Conservation (phyloP, 139 green algal species). For the Picochlorum sp. region DNA sequence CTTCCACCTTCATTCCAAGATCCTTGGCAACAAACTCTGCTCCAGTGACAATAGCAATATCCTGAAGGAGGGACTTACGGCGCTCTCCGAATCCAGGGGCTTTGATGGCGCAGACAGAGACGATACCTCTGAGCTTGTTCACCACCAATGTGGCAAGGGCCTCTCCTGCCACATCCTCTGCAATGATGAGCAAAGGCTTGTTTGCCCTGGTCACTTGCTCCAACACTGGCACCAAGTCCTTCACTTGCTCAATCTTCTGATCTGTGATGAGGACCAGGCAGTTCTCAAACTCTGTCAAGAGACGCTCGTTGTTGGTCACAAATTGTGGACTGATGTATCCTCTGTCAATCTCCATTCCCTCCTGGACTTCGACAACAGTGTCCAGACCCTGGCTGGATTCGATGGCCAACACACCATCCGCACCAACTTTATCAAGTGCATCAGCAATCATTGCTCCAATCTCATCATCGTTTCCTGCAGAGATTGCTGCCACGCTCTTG, state of each 20-base stretch:
- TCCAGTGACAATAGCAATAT: slow-evolving; percentile 78
- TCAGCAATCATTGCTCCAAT: slow-evolving; percentile 80
- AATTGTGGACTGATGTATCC: slow-evolving; percentile 97
- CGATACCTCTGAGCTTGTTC: slow-evolving; percentile 96
- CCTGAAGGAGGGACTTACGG: slow-evolving; percentile 76
- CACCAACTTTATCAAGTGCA: slow-evolving; percentile 75
- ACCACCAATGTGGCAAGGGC: slow-evolving; percentile 96
- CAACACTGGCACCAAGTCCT: slow-evolving; percentile 70
- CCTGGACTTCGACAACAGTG: slow-evolving; percentile 83
- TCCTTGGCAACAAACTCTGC: slow-evolving; percentile 95
- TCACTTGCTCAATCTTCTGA: slow-evolving; percentile 77
- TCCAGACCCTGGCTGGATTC: slow-evolving; percentile 73
- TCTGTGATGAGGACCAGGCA: slow-evolving; percentile 88
- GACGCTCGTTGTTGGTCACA: slow-evolving; percentile 83
- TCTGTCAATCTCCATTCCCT: slow-evolving; percentile 96
- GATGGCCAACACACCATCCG: slow-evolving; percentile 91
- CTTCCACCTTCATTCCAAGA: slow-evolving; percentile 74
- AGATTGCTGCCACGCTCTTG: slow-evolving; percentile 72
- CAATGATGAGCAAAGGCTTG: slow-evolving; percentile 87
- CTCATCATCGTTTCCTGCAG: slow-evolving; percentile 72
- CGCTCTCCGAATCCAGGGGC: slow-evolving; percentile 82
- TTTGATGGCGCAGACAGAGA: slow-evolving; percentile 86
- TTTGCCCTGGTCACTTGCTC: slow-evolving; percentile 71
- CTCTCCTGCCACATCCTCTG: slow-evolving; percentile 91
- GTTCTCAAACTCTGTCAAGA: slow-evolving; percentile 90